These are phyloP conservation scores for Citrus maxima DNA, from an alignment of 345 rosid species.

Conservation along the genomic window DNA sequence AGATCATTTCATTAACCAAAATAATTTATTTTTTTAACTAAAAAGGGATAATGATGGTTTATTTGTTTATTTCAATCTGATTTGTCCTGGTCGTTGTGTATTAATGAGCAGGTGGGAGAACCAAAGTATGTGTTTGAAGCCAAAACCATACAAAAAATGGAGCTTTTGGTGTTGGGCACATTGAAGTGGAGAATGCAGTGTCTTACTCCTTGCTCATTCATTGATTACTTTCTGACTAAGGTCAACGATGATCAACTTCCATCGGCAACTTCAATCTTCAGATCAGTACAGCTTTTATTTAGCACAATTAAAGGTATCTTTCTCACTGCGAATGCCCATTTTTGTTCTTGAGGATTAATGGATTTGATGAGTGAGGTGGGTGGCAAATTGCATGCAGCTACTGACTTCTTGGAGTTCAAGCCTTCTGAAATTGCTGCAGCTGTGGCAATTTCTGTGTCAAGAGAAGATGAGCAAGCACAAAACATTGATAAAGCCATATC, in stretches of 20 bases:
- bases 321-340: not conserved
- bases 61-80: not conserved
- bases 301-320: slow-evolving; percentile 50
- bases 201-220: slow-evolving; percentile 53
- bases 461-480: slow-evolving; percentile 36
- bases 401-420: slow-evolving; percentile 73
- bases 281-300: slow-evolving; percentile 48
- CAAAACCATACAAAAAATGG: slow-evolving; percentile 65
- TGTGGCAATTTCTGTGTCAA: slow-evolving; percentile 61
- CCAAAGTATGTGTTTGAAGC: slow-evolving; percentile 50
- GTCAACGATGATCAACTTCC: slow-evolving; percentile 38
- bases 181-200: slow-evolving; percentile 68
- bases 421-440: slow-evolving; percentile 80
- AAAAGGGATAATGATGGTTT: not conserved
- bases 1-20: not conserved
- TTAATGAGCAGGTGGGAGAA: slow-evolving; percentile 43
- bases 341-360: slow-evolving; percentile 16
- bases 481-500: slow-evolving; percentile 39
- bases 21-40: not conserved
- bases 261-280: slow-evolving; percentile 25
- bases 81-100: not conserved
- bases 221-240: slow-evolving; percentile 45
- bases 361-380: slow-evolving; percentile 27
- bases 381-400: slow-evolving; percentile 58
- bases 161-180: slow-evolving; percentile 49